phyloP scores from a whole-genome alignment of 129 eudicot species.

The Centrapalus pauciflorus region DNA sequence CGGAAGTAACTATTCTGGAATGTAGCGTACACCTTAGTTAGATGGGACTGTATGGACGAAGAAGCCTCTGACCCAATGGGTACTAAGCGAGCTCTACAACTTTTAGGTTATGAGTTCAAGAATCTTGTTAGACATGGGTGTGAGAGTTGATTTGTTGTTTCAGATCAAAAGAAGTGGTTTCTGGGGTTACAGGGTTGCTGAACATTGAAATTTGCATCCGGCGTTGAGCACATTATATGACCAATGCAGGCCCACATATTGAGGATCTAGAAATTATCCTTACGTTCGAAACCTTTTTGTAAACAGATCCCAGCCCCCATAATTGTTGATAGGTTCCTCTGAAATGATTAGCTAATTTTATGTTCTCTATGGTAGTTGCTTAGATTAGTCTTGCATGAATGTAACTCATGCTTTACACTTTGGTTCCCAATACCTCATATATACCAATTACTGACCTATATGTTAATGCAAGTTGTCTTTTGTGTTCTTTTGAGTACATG shows the following conservation, averaged over 20 bases:
- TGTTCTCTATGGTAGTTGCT: not conserved
- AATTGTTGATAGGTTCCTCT: not conserved
- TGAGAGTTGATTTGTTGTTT: not conserved
- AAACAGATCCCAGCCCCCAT: not conserved
- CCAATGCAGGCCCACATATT: not conserved
- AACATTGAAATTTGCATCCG: not conserved
- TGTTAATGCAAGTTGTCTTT: not conserved
- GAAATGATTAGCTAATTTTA: not conserved
- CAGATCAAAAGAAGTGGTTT: not conserved
- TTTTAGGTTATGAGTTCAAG: not conserved
- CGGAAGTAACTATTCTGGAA: not conserved
- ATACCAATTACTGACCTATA: not conserved
- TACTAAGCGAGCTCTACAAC: not conserved
- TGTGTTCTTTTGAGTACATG: not conserved
- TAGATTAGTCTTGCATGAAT: conserved; percentile 8
- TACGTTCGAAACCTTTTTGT: not conserved
- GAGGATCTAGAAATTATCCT: not conserved
- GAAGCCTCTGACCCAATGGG: not conserved
- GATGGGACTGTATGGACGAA: not conserved
- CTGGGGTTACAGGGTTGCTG: not conserved
- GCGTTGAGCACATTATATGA: not conserved
- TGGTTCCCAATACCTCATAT: not conserved
- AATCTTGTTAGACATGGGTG: not conserved
- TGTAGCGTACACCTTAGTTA: not conserved
- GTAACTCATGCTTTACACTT: not conserved